Evolutionary conservation across 169 alveolate species (phyloP).

Genomic region (Theileria parva): DNA sequence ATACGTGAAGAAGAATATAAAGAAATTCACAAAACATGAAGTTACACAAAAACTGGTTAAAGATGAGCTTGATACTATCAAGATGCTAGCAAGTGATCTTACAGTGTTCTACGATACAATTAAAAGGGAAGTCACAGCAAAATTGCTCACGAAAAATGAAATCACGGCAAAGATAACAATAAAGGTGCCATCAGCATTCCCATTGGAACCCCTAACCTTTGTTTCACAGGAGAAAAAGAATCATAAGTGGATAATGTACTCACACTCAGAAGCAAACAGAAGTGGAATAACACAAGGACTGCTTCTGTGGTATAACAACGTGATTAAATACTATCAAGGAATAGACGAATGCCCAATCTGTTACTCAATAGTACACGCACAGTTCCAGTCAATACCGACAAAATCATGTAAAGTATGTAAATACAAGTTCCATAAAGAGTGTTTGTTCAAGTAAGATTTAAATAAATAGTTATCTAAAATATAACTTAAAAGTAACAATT

Average conservation of each 20-base stretch:
- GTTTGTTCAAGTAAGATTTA: conserved; percentile 50
- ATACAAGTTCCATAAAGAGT: conserved; percentile 62
- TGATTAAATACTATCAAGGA: conserved; percentile 48
- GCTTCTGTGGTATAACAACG: conserved; percentile 57
- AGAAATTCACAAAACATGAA: conserved; percentile 47
- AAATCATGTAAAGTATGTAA: conserved; percentile 61
- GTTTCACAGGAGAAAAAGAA: conserved; percentile 41
- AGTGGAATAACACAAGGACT: conserved; percentile 51
- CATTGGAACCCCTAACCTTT: conserved; percentile 58
- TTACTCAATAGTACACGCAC: conserved; percentile 59
- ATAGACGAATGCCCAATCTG: conserved; percentile 64
- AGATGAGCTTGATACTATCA: conserved; percentile 26
- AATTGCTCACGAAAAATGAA: conserved; percentile 43
- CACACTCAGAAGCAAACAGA: conserved; percentile 53
- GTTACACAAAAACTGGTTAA: conserved; percentile 44
- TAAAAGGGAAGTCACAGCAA: conserved; percentile 28
- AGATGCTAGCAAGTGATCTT: conserved; percentile 7
- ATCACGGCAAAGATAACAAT: conserved; percentile 35
- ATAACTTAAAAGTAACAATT: neutral
- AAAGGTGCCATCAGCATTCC: conserved; percentile 50
- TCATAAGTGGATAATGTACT: conserved; percentile 51
- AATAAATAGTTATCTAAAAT: neutral
- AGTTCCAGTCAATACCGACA: conserved; percentile 58
- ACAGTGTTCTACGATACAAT: conserved; percentile 33
- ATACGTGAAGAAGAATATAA: conserved; percentile 43